A percentile compares a stretch with the other conserved stretches of the same genome.
These are phyloP conservation scores for Martiniozyma asiatica DNA, from an alignment of 1,139 yeast species.

Conservation along the genomic window DNA sequence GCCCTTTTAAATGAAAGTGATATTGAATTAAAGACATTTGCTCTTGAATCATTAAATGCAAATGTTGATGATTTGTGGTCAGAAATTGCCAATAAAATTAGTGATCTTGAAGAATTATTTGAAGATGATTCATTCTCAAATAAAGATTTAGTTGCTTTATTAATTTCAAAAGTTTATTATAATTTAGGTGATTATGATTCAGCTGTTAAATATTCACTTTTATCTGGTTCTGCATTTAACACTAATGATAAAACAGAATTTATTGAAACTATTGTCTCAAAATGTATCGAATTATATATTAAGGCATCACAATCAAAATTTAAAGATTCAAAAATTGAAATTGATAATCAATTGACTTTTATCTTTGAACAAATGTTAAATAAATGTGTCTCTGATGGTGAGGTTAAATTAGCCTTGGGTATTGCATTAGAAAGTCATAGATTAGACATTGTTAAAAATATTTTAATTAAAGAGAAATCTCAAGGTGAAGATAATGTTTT, in stretches of 20 bases:
- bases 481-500: conserved; percentile 35
- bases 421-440: conserved; percentile 83
- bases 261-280: conserved; percentile 86
- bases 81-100: conserved; percentile 83
- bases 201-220: conserved; percentile 78
- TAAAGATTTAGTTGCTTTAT: conserved; percentile 76
- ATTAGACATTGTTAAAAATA: conserved; percentile 62
- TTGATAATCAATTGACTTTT: conserved; percentile 51
- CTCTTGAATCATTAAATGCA: conserved; percentile 67
- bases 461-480: conserved; percentile 36
- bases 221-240: conserved; percentile 73
- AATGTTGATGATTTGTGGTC: conserved; percentile 94
- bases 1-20: conserved; percentile 83
- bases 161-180: conserved; percentile 89
- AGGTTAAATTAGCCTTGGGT: conserved; percentile 76
- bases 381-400: conserved; percentile 63
- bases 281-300: conserved; percentile 79
- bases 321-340: conserved; percentile 27
- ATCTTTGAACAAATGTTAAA: conserved; percentile 81
- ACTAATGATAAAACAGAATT: conserved; percentile 68
- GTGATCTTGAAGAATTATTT: conserved; percentile 78
- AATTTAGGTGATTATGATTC: conserved; percentile 90
- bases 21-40: conserved; percentile 65
- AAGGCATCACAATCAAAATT: conserved; percentile 46
- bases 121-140: conserved; percentile 67